A percentile compares a stretch with the other conserved stretches of the same genome.
phyloP scores from a whole-genome alignment of 768 basidiomycete genomes.

The Suillus clintonianus region DNA sequence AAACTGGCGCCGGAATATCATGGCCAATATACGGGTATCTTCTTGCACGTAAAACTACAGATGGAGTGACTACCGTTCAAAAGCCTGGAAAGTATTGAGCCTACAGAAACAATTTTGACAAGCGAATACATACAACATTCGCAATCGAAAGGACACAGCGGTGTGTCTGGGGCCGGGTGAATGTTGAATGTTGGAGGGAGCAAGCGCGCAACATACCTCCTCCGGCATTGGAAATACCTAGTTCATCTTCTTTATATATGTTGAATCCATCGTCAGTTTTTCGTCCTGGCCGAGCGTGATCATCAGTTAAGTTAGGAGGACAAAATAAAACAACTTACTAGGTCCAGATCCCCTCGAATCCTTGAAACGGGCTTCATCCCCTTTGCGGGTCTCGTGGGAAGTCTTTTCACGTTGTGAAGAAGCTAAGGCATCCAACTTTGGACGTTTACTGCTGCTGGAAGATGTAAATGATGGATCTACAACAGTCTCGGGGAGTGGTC shows the following conservation, averaged over 20 bases:
- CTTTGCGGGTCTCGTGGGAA: slow-evolving; percentile 25
- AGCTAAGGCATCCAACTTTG: slow-evolving; percentile 31
- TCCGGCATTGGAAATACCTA: slow-evolving; percentile 65
- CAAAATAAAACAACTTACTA: slow-evolving; percentile 54
- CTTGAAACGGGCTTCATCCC: slow-evolving; percentile 54
- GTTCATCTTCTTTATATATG: slow-evolving; percentile 83
- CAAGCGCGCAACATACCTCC: slow-evolving; percentile 57
- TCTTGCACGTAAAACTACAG: slow-evolving; percentile 1
- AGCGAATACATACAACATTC: slow-evolving; percentile 69
- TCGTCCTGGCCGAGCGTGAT: slow-evolving; percentile 50
- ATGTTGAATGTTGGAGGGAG: slow-evolving; percentile 17
- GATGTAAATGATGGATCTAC: slow-evolving; percentile 57
- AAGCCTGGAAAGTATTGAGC: slow-evolving; percentile 23
- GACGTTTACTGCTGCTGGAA: slow-evolving; percentile 36
- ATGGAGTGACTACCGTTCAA: slow-evolving; percentile 12
- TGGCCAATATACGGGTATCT: slow-evolving; percentile 4
- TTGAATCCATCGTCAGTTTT: slow-evolving; percentile 80
- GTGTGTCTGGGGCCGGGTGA: slow-evolving; percentile 58
- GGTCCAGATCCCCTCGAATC: slow-evolving; percentile 76
- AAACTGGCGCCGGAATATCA: background rate
- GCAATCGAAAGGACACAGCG: slow-evolving; percentile 87
- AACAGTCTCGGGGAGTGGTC: slow-evolving; percentile 56
- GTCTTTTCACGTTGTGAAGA: slow-evolving; percentile 18
- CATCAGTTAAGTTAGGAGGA: slow-evolving; percentile 5
- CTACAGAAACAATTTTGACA: background rate